These are phyloP conservation scores for Camellia oleifera DNA, from an alignment of 179 eudicot species.

Conservation along the genomic window DNA sequence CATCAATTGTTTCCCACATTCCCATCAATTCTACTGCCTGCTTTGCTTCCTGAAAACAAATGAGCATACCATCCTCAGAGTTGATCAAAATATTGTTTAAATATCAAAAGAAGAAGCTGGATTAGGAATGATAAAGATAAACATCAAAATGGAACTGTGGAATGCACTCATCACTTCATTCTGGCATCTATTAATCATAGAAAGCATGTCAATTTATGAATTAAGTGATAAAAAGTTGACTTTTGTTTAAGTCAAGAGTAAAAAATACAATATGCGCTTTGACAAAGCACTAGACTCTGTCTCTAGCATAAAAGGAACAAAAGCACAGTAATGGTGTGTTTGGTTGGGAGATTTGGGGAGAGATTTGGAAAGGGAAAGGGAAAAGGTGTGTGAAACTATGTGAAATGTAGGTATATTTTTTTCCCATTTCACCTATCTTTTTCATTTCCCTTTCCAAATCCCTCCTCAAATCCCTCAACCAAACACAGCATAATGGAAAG, in stretches of 20 bases:
- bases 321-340: too few species aligned
- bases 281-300: not conserved
- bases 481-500: too few species aligned
- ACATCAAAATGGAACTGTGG: not conserved
- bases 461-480: too few species aligned
- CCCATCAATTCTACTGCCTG: constrained; percentile 88
- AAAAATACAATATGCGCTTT: not conserved
- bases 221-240: not conserved
- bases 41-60: constrained; percentile 85
- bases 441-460: too few species aligned
- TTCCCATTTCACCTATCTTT: too few species aligned
- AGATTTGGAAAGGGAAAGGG: too few species aligned
- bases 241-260: not conserved
- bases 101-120: not conserved
- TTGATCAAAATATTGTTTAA: constrained; percentile 8
- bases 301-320: not conserved
- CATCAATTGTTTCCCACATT: constrained; percentile 92
- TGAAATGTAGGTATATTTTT: too few species aligned
- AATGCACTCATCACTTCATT: not conserved
- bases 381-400: too few species aligned
- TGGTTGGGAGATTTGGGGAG: too few species aligned
- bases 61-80: constrained; percentile 12
- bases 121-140: not conserved
- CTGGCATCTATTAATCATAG: not conserved
- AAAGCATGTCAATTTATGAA: not conserved